These are phyloP conservation scores for Colletotrichum tropicicola DNA, from an alignment of 2,329 filamentous ascomycete species.

Conservation along the genomic window DNA sequence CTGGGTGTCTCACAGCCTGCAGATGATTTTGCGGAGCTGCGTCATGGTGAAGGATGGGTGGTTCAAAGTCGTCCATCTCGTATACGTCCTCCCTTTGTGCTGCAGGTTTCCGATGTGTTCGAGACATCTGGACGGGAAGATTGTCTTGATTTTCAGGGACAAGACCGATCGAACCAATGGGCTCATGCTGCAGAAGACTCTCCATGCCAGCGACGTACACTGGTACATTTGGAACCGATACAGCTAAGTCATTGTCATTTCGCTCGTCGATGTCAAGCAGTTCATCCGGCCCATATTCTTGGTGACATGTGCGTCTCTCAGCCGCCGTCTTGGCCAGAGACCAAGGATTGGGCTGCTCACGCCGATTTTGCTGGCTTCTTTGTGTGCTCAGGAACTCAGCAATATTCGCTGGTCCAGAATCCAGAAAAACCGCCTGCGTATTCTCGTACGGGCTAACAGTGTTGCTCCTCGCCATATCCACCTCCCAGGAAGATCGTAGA, in stretches of 20 bases:
- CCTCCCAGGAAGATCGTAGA: slow-evolving; percentile 10
- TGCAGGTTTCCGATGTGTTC: neutral
- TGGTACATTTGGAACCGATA: neutral
- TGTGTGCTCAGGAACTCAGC: neutral
- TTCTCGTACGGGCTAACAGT: slow-evolving; percentile 1
- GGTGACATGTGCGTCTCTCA: neutral
- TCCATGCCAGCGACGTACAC: neutral
- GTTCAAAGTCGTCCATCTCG: neutral
- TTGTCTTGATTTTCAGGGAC: neutral
- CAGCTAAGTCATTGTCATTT: neutral
- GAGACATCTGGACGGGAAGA: neutral
- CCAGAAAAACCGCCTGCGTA: neutral
- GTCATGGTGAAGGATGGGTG: neutral
- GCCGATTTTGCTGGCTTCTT: neutral
- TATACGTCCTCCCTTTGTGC: neutral
- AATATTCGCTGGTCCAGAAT: neutral
- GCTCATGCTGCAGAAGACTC: neutral
- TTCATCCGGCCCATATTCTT: neutral
- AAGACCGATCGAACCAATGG: neutral
- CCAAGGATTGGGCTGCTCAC: slow-evolving; percentile 26
- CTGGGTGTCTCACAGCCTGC: neutral
- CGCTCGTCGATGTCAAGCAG: neutral
- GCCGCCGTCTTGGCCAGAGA: slow-evolving; percentile 15
- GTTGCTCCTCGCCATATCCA: slow-evolving; percentile 13
- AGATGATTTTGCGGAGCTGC: neutral